Percentiles rank a stretch among this genome's conserved stretches.
Evolutionary conservation across 2,329 filamentous ascomycete species (phyloP).

Genomic region (Cercospora nicotianae): DNA sequence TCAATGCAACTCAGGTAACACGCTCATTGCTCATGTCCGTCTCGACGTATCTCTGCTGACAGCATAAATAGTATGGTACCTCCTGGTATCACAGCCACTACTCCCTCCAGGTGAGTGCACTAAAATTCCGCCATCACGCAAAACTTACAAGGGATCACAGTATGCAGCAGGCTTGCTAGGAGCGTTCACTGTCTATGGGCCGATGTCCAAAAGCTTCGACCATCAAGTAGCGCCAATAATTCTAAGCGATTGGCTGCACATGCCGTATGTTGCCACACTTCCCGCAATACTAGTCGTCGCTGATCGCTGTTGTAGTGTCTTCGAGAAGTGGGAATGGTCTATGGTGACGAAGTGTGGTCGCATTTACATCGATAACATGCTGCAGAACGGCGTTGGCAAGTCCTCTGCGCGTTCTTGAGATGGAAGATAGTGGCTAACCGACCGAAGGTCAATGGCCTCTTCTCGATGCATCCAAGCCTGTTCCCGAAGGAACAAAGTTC

Average conservation of each 20-base stretch:
- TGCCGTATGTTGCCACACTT: constrained; percentile 29
- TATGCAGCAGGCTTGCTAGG: constrained; percentile 35
- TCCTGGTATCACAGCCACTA: constrained; percentile 2
- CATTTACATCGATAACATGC: constrained; percentile 1
- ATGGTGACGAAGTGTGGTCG: constrained; percentile 2
- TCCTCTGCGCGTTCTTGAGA: neutral
- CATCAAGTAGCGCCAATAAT: constrained; percentile 40
- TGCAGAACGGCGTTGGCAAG: neutral
- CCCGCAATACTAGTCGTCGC: neutral
- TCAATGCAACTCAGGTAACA: constrained; percentile 33
- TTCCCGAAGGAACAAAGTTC: neutral
- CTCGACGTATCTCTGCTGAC: neutral
- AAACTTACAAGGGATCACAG: constrained; percentile 14
- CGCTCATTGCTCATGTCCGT: constrained; percentile 26
- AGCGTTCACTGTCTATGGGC: constrained; percentile 44
- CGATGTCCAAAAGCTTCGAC: constrained; percentile 34
- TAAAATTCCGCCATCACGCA: no score
- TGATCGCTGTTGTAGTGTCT: neutral
- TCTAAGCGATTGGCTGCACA: constrained; percentile 45
- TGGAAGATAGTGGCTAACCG: neutral
- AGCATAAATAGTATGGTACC: neutral
- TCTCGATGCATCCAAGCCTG: neutral
- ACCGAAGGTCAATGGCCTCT: neutral
- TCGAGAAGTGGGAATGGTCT: constrained; percentile 3
- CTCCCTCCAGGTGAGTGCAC: neutral